Base-by-base conservation (phyloP, 306 rosid genomes). In the Casuarina equisetifolia region DNA sequence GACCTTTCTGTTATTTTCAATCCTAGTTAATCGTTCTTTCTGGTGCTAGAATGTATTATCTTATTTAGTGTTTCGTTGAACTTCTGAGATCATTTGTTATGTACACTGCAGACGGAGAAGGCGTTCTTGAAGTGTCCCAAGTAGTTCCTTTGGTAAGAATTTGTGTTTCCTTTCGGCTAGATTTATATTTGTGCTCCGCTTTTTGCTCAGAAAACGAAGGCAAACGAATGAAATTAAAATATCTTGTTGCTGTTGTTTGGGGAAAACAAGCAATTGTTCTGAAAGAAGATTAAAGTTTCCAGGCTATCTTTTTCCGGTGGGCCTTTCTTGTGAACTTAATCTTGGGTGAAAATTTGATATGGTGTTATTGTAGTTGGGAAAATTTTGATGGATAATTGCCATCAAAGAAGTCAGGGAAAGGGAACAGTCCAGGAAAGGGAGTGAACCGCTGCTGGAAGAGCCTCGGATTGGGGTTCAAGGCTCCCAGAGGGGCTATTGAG, bases 111-210 rank as follows among this genome's bases (percentile, higher is more conserved):
- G 94, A 90, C 94, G 35, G 94, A 90, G 86, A 90, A 86, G 89
- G 94, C 94, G 3, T 90, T 88, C 74, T 74, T 90, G 82, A 90
- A 88, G 88, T 92, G 88, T 73, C 94, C 94, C 32, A 90, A 90
- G 85, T 92, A 88, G 10, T 90, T 90, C 62, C 86, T 90, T 12
- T 12, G 90, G 94, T 90, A 81, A 19, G 32, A 67, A 40, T 8
- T 40, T 9, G 9, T 6, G 44, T 32, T 35, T 13, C 55, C 19
- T 53, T 35, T 66, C 12, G 19, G 69, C 9, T 16, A 15, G 2
- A 7, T 1, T 42, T 13, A 2, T 78, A 54, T 8, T 5, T 3
- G 19, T 11, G 36, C 3, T 13, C 8, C 39, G 32, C 7, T 13
- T 68, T 51, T 50, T 17, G 35, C 4, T 58, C 64, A 1, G 64